Evolutionary conservation across 2,329 filamentous ascomycete genomes (phyloP), one percentile per base, ranked within the genome.

Genomic region (Aureobasidium sp.): DNA sequence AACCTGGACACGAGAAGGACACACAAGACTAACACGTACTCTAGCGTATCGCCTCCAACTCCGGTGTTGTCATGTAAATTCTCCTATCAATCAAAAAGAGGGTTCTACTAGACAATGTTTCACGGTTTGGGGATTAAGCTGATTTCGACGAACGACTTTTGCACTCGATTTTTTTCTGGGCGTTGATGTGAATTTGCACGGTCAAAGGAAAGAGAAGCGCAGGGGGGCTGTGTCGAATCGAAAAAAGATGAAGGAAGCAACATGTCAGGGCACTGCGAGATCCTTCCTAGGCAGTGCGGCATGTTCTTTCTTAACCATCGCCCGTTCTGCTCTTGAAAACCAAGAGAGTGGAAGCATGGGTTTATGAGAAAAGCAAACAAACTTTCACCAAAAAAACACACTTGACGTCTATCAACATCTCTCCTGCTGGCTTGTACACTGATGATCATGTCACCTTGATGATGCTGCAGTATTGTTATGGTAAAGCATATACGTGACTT

Each of bases 11-110:
- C 73, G 80, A 70, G 41, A 36, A 23, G n/a, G n/a, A 34, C 39
- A 52, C n/a, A 12, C 32, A 26, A 39, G 27, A 50, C 58, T 61
- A 37, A 61, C 48, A 50, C 20, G 20, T 26, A 17, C 53, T 47
- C 32, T 70, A 93, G 89, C 93, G 93, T 97, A 97, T 97, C 82
- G 94, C 94, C 80, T 91, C 87, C 86, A 99, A 99, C 90, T 96
- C 93, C 67, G 94, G 94, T 87, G 94, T 99, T 77, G 94, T 99
- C 79, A 99, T 99, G 94, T 99, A 90, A 96, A 65, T 46, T 39
- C 50, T 44, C 27, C 12, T 41, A 41, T 44, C 46, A 39, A 37
- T 61, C 34, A 34, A 62, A 34, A 47, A 55, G 50, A 55, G 48
- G 60, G 57, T 50, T 60, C 57, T 60, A 51, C 53, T 46, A 57